phyloP scores from a whole-genome alignment of 2,329 filamentous ascomycete species.

The Aspergillus neotritici region DNA sequence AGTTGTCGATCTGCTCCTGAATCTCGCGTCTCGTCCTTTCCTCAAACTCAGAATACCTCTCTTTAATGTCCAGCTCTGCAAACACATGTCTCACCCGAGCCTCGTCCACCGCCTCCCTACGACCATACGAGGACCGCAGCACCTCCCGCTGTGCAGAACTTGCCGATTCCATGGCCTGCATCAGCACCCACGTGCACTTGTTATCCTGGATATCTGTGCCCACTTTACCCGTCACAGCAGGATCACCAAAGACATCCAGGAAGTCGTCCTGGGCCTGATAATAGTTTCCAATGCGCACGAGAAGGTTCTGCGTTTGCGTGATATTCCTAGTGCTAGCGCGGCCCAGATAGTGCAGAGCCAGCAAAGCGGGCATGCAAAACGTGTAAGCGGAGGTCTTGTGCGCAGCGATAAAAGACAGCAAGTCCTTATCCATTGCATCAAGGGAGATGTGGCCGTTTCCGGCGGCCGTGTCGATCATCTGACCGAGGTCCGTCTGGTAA shows the following conservation, averaged over 20 bases:
- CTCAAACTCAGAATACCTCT: no score
- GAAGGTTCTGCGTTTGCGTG: conserved; percentile 76
- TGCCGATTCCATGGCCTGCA: conserved; percentile 49
- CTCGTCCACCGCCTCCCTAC: no score
- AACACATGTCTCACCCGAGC: no score
- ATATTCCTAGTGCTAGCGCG: conserved; percentile 81
- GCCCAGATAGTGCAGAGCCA: conserved; percentile 77
- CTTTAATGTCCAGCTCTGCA: no score
- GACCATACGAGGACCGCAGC: no score
- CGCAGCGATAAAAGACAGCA: conserved; percentile 91
- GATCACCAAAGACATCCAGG: conserved; percentile 92
- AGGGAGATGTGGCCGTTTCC: conserved; percentile 79
- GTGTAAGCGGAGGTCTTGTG: conserved; percentile 99
- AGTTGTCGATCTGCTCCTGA: no score
- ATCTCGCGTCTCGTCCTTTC: no score
- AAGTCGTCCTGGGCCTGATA: conserved; percentile 99
- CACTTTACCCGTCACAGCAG: conserved; percentile 90
- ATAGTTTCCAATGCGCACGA: conserved; percentile 95
- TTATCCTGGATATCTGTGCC: conserved; percentile 98
- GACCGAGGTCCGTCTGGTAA: conserved; percentile 89
- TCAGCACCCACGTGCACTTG: conserved; percentile 98
- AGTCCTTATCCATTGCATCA: conserved; percentile 85
- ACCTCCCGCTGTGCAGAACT: no score
- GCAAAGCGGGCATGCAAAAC: conserved; percentile 91
- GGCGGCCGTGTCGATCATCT: conserved; percentile 87